phyloP scores from a whole-genome alignment of 805 yeast species.

The Pichia manshurica region DNA sequence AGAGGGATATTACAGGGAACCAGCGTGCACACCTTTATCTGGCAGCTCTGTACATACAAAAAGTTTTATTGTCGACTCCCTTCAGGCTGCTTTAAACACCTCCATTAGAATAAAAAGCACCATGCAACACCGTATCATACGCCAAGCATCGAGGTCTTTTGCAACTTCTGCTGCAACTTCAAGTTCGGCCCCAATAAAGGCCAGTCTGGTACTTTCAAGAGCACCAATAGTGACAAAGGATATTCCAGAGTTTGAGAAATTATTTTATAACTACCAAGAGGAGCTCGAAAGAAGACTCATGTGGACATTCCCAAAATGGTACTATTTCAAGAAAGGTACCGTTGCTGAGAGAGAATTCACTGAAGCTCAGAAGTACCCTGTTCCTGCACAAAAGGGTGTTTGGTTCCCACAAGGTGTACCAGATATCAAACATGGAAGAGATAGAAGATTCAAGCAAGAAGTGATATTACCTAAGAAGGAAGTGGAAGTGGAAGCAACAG shows the following conservation, averaged over 20 bases:
- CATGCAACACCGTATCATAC: not conserved
- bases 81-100: no score
- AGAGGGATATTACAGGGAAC: no score
- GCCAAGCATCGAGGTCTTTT: constrained; percentile 8
- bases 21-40: no score
- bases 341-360: constrained; percentile 76
- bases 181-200: constrained; percentile 2
- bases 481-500: constrained; percentile 27
- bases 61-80: no score
- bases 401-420: constrained; percentile 82
- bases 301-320: constrained; percentile 97
- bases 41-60: no score
- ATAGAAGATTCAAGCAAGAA: constrained; percentile 75
- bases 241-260: constrained; percentile 60
- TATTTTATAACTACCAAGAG: constrained; percentile 75
- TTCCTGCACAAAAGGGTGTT: constrained; percentile 64
- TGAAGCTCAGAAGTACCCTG: constrained; percentile 71
- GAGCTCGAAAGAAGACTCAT: constrained; percentile 84
- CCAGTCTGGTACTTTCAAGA: constrained; percentile 47
- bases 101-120: no score
- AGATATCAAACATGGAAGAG: constrained; percentile 82
- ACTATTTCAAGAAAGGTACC: constrained; percentile 85
- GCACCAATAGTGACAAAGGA: constrained; percentile 82
- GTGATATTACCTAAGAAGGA: constrained; percentile 56
- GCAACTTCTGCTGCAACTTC: constrained; percentile 9